phyloP scores from a whole-genome alignment of 2,329 filamentous ascomycete species.

The Arachnomyces sp. region DNA sequence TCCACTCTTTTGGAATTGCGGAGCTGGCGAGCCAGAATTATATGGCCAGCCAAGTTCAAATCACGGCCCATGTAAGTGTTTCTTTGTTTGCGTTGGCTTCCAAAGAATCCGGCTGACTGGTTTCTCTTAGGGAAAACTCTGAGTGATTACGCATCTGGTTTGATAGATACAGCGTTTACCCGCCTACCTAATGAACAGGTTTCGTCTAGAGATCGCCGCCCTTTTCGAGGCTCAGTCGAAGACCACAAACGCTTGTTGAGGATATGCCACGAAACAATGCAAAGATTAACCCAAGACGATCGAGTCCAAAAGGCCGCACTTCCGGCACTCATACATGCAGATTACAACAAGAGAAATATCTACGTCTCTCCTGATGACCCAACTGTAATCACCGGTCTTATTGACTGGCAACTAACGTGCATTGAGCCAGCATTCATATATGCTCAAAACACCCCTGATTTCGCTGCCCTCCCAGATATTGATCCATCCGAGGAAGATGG shows the following conservation, averaged over 20 bases:
- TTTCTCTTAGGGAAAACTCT: conserved; percentile 8
- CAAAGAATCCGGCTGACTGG: neutral
- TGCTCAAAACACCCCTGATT: conserved; percentile 21
- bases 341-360: conserved; percentile 28
- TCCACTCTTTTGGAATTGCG: conserved; percentile 15
- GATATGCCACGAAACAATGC: conserved; percentile 14
- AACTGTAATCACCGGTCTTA: conserved; percentile 22
- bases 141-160: conserved; percentile 9
- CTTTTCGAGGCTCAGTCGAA: conserved; percentile 10
- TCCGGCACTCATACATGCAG: conserved; percentile 21
- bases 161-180: conserved; percentile 12
- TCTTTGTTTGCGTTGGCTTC: no score
- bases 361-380: conserved; percentile 24
- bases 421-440: conserved; percentile 27
- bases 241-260: conserved; percentile 12
- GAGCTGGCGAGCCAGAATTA: conserved; percentile 10
- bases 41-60: conserved; percentile 7
- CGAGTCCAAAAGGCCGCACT: conserved; percentile 15
- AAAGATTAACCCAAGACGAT: conserved; percentile 16
- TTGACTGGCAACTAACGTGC: conserved; percentile 28
- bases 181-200: conserved; percentile 6
- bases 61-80: conserved; percentile 11
- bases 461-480: conserved; percentile 18
- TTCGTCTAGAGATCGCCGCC: conserved; percentile 4
- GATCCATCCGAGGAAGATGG: conserved; percentile 12